These are phyloP conservation scores for Pisolithus marmoratus DNA, from an alignment of 768 basidiomycete species.

Conservation along the genomic window DNA sequence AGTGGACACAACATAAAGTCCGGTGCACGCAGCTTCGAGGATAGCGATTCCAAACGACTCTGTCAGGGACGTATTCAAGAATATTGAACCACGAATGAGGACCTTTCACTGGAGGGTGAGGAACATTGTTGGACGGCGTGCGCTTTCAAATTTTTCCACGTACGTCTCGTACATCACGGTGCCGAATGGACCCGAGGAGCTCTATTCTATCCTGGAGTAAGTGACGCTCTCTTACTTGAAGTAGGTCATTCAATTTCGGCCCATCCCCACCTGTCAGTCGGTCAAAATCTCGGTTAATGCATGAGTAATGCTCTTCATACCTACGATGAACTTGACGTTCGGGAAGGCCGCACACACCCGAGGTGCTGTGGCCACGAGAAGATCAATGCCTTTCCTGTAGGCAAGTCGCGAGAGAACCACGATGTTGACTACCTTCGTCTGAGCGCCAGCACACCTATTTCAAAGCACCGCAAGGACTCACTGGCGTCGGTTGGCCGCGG, in stretches of 20 bases:
- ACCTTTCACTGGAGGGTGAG: constrained; percentile 42
- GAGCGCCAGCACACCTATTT: not conserved
- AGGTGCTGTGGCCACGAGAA: constrained; percentile 89
- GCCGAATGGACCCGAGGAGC: constrained; percentile 75
- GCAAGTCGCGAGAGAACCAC: constrained; percentile 86
- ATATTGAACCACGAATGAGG: constrained; percentile 83
- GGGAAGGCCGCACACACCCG: constrained; percentile 82
- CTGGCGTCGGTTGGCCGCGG: constrained; percentile 48
- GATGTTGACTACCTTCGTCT: constrained; percentile 64
- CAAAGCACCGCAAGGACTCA: constrained; percentile 27
- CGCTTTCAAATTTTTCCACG: constrained; percentile 16
- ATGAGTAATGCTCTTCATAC: constrained; percentile 32
- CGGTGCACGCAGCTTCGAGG: constrained; percentile 92
- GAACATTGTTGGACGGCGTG: not conserved
- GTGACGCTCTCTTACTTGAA: constrained; percentile 93
- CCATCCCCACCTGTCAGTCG: constrained; percentile 80
- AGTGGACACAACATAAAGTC: constrained; percentile 91
- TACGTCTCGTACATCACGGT: constrained; percentile 78
- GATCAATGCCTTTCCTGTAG: constrained; percentile 94
- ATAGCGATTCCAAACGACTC: constrained; percentile 98
- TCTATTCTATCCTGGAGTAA: constrained; percentile 89
- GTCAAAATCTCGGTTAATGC: not conserved
- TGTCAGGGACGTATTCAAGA: constrained; percentile 91
- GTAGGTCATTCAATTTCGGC: constrained; percentile 88
- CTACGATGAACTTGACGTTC: constrained; percentile 84